These are phyloP conservation scores for Cylindricascospora bacillispora DNA, from an alignment of 1,139 yeast species.

Conservation along the genomic window DNA sequence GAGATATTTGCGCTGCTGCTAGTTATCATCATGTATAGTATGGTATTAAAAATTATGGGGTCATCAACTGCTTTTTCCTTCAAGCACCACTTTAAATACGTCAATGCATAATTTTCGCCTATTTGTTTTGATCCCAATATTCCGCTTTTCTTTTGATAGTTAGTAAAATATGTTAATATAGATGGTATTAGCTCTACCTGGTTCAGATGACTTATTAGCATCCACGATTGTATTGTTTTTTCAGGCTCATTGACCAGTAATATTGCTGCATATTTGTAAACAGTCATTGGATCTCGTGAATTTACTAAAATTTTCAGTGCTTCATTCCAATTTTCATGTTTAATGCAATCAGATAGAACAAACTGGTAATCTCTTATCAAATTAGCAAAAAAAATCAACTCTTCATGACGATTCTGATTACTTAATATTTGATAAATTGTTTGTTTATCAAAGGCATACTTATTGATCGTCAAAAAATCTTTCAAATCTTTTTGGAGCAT, in stretches of 20 bases:
- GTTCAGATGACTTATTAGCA: slow-evolving; percentile 37
- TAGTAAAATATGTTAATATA: slow-evolving; percentile 50
- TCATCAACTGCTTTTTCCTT: slow-evolving; percentile 38
- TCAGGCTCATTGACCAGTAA: slow-evolving; percentile 57
- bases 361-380: slow-evolving; percentile 55
- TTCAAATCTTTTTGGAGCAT: slow-evolving; percentile 31
- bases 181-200: slow-evolving; percentile 64
- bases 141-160: slow-evolving; percentile 22
- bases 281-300: slow-evolving; percentile 38
- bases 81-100: slow-evolving; percentile 50
- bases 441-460: slow-evolving; percentile 40
- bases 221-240: slow-evolving; percentile 70
- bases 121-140: slow-evolving; percentile 15
- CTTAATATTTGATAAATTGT: slow-evolving; percentile 64
- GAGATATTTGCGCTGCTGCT: slow-evolving; percentile 7
- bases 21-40: slow-evolving; percentile 52
- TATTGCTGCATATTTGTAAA: slow-evolving; percentile 57
- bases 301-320: slow-evolving; percentile 39
- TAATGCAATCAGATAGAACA: slow-evolving; percentile 58
- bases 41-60: slow-evolving; percentile 53
- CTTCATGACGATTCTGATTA: slow-evolving; percentile 51
- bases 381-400: slow-evolving; percentile 56
- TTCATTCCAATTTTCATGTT: slow-evolving; percentile 58
- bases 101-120: slow-evolving; percentile 48
- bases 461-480: slow-evolving; percentile 39